Conservation (phyloP, 2,329 filamentous ascomycete genomes). For the Stromatinia cepivora region DNA sequence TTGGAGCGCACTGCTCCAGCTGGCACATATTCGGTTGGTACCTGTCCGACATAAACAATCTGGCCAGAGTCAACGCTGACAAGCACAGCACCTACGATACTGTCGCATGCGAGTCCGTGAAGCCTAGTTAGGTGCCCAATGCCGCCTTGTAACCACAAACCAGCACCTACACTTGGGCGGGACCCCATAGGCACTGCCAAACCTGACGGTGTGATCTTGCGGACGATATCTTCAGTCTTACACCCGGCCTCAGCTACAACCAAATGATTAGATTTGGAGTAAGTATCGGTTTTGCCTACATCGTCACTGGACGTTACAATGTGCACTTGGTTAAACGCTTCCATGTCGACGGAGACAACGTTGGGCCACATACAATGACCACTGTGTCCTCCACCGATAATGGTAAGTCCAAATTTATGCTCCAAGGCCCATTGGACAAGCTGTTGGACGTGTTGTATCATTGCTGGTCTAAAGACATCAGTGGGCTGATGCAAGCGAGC, state of each 20-base stretch:
- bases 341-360: constrained; percentile 59
- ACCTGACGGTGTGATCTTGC: constrained; percentile 44
- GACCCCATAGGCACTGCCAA: constrained; percentile 60
- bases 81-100: constrained; percentile 60
- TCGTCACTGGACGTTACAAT: constrained; percentile 40
- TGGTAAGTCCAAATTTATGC: constrained; percentile 47
- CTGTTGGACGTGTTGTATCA: constrained; percentile 51
- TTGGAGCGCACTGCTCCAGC: constrained; percentile 27
- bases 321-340: constrained; percentile 53
- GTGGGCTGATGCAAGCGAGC: constrained; percentile 50
- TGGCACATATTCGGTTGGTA: constrained; percentile 27
- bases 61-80: constrained; percentile 52
- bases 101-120: constrained; percentile 59
- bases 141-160: constrained; percentile 64
- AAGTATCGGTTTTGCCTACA: constrained; percentile 24
- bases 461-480: constrained; percentile 48
- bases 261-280: constrained; percentile 39
- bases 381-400: constrained; percentile 61
- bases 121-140: constrained; percentile 48
- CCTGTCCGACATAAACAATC: constrained; percentile 52
- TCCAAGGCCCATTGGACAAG: constrained; percentile 59
- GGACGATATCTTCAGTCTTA: constrained; percentile 55
- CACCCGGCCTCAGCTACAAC: constrained; percentile 57
- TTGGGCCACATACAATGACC: constrained; percentile 56
- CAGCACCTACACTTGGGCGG: constrained; percentile 63